Evolutionary conservation across 805 yeast genomes (phyloP), one percentile per base, ranked within the genome.

Genomic region (Candida boidinii): DNA sequence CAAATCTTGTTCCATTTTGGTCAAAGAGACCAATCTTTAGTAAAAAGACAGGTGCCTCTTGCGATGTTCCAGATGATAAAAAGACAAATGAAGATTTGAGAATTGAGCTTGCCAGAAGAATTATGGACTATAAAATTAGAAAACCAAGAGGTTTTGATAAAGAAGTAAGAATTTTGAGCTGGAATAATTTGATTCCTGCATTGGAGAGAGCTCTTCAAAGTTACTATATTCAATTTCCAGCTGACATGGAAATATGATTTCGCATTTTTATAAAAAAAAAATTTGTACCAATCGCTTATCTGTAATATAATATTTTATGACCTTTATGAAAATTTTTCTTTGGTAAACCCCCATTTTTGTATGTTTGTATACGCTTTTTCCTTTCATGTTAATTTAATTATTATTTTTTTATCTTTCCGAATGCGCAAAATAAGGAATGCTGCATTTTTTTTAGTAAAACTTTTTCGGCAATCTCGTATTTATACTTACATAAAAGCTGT

Each of bases 121-220:
- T 77, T 17, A 76, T 76, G 80, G 68, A 69, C 14, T 77, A 77
- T 48, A 75, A 70, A 37, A 56, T 62, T 20, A 63, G 81, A 44
- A 75, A 73, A 43, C 84, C 83, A 18, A 60, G 83, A 44, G 81
- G 81, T 1, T 76, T 76, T 52, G 82, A 76, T 46, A 77, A 76
- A 53, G 81, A 75, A 43, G 80, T 77, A 23, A 54, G 82, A 29
- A 75, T 77, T 28, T 51, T 76, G 39, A 62, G 67, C 35, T 76
- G 83, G 83, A 72, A 66, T 31, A 72, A 66, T 39, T 57, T 77
- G 34, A 66, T 63, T 5, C 74, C 79, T 2, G 82, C 83, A 18
- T 59, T 77, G 37, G 65, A 60, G 48, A 65, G 83, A 48, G 84
- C 82, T 7, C 54, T 77, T 37, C 80, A 74, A 52, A 71, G 80